Conservation (phyloP, 192 early-diverging fungal genomes). For the Chytriomyces sp. region DNA sequence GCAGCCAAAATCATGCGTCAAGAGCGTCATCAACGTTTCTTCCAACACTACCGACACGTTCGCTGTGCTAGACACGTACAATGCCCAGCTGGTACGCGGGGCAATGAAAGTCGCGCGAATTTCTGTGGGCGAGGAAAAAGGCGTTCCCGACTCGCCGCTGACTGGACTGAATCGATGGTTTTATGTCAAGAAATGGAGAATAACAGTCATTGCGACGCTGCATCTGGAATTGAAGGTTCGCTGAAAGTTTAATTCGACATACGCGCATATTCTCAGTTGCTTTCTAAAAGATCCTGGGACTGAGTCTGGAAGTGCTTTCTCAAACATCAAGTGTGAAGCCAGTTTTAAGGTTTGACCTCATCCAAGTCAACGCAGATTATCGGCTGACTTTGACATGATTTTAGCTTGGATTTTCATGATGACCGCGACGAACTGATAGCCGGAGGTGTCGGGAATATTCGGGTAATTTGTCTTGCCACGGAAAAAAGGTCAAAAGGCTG, state of each 20-base stretch:
- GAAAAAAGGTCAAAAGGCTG: neutral
- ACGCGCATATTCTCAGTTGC: neutral
- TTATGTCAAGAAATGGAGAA: constrained; percentile 46
- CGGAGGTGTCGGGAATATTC: constrained; percentile 51
- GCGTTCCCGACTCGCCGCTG: constrained; percentile 31
- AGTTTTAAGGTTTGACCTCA: constrained; percentile 51
- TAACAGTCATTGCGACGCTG: constrained; percentile 46
- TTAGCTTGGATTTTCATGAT: constrained; percentile 52
- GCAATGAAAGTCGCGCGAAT: constrained; percentile 31
- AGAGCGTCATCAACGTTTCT: constrained; percentile 47
- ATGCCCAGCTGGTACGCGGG: constrained; percentile 43
- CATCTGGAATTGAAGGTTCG: constrained; percentile 54
- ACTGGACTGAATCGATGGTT: constrained; percentile 51
- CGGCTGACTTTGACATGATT: neutral
- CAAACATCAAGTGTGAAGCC: constrained; percentile 50
- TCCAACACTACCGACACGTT: constrained; percentile 43
- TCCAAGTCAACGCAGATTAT: neutral
- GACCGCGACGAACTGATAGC: constrained; percentile 48
- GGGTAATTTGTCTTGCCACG: constrained; percentile 12
- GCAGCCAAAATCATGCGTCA: constrained; percentile 45
- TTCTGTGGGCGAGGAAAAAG: constrained; percentile 32
- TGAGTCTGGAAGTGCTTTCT: constrained; percentile 47
- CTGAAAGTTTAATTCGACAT: neutral
- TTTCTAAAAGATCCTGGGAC: constrained; percentile 41
- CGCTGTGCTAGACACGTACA: constrained; percentile 46